Evolutionary conservation across 2,329 filamentous ascomycete genomes (phyloP).

Genomic region (Cercospora beticola): DNA sequence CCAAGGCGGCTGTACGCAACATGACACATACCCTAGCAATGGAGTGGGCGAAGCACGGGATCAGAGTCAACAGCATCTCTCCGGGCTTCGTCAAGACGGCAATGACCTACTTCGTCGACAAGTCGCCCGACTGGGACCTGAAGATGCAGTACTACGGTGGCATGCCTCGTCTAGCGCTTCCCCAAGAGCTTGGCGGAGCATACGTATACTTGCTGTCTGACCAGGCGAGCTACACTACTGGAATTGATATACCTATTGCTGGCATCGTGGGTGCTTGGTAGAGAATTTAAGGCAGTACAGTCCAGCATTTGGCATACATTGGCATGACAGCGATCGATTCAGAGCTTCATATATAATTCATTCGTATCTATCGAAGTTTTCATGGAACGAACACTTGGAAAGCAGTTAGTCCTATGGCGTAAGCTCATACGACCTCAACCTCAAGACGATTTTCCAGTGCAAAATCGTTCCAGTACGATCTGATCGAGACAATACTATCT

Average conservation of each 20-base stretch:
- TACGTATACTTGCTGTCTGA: slow-evolving; percentile 53
- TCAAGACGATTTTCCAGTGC: not conserved
- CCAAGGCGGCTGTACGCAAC: slow-evolving; percentile 46
- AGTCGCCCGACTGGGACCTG: slow-evolving; percentile 52
- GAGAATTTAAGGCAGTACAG: not conserved
- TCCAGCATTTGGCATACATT: not conserved
- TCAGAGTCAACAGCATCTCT: slow-evolving; percentile 37
- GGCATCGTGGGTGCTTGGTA: slow-evolving; percentile 36
- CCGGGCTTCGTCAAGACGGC: slow-evolving; percentile 39
- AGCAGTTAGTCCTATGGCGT: not conserved
- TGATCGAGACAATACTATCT: not conserved
- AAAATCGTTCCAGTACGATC: not conserved
- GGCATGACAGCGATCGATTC: not conserved
- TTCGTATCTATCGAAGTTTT: not conserved
- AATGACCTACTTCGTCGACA: slow-evolving; percentile 53
- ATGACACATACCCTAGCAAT: slow-evolving; percentile 44
- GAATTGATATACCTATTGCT: slow-evolving; percentile 52
- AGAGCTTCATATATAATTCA: not conserved
- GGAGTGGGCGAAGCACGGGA: slow-evolving; percentile 39
- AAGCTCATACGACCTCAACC: not conserved
- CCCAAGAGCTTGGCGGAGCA: slow-evolving; percentile 52
- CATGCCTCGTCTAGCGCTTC: slow-evolving; percentile 53
- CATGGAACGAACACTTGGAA: not conserved
- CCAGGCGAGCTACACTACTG: slow-evolving; percentile 50
- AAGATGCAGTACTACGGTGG: slow-evolving; percentile 57